Evolutionary conservation across 306 rosid species (phyloP).

Genomic region (Cucurbita moschata): DNA sequence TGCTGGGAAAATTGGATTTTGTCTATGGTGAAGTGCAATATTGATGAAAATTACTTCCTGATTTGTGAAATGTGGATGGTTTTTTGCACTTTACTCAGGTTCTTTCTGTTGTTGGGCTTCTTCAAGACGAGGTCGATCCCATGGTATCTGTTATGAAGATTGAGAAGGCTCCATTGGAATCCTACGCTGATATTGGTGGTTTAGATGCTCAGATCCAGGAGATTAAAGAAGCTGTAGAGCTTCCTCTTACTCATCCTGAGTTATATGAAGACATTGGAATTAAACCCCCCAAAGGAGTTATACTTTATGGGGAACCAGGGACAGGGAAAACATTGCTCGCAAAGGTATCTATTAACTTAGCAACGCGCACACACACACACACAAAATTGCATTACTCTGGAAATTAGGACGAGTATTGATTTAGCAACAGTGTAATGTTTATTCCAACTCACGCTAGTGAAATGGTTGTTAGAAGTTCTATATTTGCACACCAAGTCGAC

Average conservation of each 20-base stretch:
- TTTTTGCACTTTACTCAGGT: slow-evolving; percentile 27
- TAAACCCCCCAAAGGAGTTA: slow-evolving; percentile 96
- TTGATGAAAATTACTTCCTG: neutral
- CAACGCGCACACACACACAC: neutral
- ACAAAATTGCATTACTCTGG: neutral
- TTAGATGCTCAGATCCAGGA: slow-evolving; percentile 98
- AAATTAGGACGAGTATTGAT: neutral
- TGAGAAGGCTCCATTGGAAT: slow-evolving; percentile 94
- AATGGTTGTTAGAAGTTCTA: neutral
- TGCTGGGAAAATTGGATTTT: neutral
- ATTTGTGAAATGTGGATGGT: neutral
- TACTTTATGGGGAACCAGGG: slow-evolving; percentile 93
- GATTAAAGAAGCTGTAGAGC: slow-evolving; percentile 97
- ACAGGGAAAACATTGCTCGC: slow-evolving; percentile 96
- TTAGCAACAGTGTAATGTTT: neutral
- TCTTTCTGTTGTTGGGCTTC: slow-evolving; percentile 95
- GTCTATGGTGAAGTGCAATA: neutral
- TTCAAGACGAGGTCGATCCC: slow-evolving; percentile 97
- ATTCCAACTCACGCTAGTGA: neutral
- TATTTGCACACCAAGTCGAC: neutral
- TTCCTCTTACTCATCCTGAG: slow-evolving; percentile 95
- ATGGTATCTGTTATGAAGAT: slow-evolving; percentile 87
- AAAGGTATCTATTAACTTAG: slow-evolving; percentile 32
- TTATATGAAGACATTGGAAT: slow-evolving; percentile 94
- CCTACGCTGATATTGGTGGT: slow-evolving; percentile 98